Base-by-base conservation (phyloP, 2,329 filamentous ascomycete genomes). In the Orbilia ellipsospora region DNA sequence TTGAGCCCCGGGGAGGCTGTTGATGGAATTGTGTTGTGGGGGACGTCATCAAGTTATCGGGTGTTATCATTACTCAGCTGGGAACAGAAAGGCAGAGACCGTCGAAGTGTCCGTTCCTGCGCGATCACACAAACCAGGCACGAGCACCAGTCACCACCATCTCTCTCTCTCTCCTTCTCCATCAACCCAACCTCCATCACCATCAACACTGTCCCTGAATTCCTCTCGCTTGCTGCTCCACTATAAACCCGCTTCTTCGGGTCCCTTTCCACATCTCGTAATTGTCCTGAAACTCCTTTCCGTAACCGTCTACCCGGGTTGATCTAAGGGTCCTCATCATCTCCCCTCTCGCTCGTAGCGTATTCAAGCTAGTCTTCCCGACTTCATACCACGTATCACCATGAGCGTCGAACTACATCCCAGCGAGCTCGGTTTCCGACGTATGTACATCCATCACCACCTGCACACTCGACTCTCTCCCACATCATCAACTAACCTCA, bases 331-430 rank as follows among this genome's bases (percentile, higher is more conserved):
- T 40, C 48, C n/a, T 44, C 42, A 15, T 31, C 57, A 36, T 31
- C 20, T 15, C n/a, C 36, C 42, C 51, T 50, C 48, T n/a, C 54
- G 23, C 10, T 44, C 4, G 16, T 15, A 48, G 13, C 13, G 44
- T 48, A 15, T n/a, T 48, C 60, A 63, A 55, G n/a, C 54, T 40
- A 28, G 10, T 63, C 18, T 28, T 23, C 20, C 62, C 61, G 59
- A 20, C 55, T 48, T 75, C 57, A 63, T 50, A 75, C 64, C 72
- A 75, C 72, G 64, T 75, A 62, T 68, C 72, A 87, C 81, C 84
- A 98, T 98, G 95, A 96, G 94, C 80, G 91, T 99, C 85, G 92
- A 97, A 81, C 92, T 99, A 82, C 90, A 95, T 81, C 95, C 94
- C 75, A 84, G 88, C 80, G 95, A 98, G 88, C 89, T 99, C 82